These are phyloP conservation scores for Spathaspora gorwiae DNA, from an alignment of 805 yeast species.

Conservation along the genomic window DNA sequence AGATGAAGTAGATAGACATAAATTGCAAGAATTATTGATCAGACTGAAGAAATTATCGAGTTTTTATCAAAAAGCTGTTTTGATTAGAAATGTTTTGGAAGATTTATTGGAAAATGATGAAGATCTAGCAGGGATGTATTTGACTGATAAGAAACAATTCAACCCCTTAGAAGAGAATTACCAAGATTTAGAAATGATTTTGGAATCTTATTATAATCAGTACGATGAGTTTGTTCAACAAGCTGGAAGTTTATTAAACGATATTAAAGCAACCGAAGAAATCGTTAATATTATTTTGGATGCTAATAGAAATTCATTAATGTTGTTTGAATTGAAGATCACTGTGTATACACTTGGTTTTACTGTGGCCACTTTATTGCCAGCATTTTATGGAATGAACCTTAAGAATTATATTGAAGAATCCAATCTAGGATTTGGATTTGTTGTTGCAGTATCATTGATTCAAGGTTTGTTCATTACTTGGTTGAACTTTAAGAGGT, in stretches of 20 bases:
- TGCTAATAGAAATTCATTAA: conserved; percentile 83
- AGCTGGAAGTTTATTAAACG: conserved; percentile 75
- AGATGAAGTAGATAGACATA: conserved; percentile 71
- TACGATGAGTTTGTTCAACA: conserved; percentile 93
- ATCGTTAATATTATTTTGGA: conserved; percentile 87
- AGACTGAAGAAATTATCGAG: conserved; percentile 66
- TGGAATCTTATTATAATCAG: conserved; percentile 86
- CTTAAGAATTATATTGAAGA: conserved; percentile 74
- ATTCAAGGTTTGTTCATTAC: conserved; percentile 54
- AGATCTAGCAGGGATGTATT: conserved; percentile 74
- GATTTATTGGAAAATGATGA: conserved; percentile 85
- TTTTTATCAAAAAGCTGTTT: conserved; percentile 68
- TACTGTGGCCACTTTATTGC: conserved; percentile 77
- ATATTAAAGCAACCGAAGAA: conserved; percentile 87
- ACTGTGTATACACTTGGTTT: conserved; percentile 81
- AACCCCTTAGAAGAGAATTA: conserved; percentile 31
- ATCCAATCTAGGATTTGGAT: conserved; percentile 56
- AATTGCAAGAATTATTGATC: conserved; percentile 66
- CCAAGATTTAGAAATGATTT: conserved; percentile 79
- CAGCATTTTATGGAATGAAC: conserved; percentile 90
- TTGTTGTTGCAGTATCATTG: conserved; percentile 49
- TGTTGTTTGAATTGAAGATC: conserved; percentile 80
- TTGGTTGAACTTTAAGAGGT: conserved; percentile 48
- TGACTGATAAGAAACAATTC: conserved; percentile 40
- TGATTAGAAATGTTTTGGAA: conserved; percentile 78